Percentiles rank a stretch among this genome's conserved stretches.
Evolutionary conservation across 306 rosid genomes (phyloP).

Genomic region (Cucurbita pepo): DNA sequence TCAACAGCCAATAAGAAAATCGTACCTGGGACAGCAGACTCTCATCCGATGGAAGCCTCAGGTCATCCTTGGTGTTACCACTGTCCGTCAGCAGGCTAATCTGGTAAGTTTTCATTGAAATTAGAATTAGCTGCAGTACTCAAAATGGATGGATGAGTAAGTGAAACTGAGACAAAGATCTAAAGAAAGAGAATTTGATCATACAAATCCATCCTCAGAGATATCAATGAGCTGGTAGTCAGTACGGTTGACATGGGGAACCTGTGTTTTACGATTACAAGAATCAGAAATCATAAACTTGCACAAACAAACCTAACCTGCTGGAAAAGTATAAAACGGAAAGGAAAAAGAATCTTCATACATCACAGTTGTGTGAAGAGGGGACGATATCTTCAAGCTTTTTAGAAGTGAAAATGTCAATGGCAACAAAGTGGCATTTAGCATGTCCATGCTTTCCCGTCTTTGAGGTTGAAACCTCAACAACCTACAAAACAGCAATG

Average conservation of each 20-base stretch:
- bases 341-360: constrained; percentile 8
- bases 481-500: constrained; percentile 37
- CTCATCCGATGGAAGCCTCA: constrained; percentile 89
- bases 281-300: not conserved
- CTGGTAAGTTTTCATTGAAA: constrained; percentile 18
- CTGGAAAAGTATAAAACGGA: not conserved
- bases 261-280: constrained; percentile 24
- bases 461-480: constrained; percentile 91
- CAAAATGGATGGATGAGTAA: not conserved
- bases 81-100: constrained; percentile 90
- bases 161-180: not conserved
- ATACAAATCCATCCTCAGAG: constrained; percentile 97
- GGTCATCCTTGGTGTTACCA: constrained; percentile 92
- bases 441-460: constrained; percentile 99
- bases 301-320: not conserved
- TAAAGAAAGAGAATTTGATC: constrained; percentile 2
- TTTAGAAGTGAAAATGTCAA: constrained; percentile 82
- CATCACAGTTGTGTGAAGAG: constrained; percentile 96
- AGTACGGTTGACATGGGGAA: constrained; percentile 89
- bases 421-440: constrained; percentile 90
- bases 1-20: not conserved
- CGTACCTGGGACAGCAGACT: constrained; percentile 67
- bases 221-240: constrained; percentile 94
- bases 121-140: not conserved
- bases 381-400: constrained; percentile 98